These are phyloP conservation scores for Yamadazyma friedrichii DNA, from an alignment of 1,139 yeast species.

Conservation along the genomic window DNA sequence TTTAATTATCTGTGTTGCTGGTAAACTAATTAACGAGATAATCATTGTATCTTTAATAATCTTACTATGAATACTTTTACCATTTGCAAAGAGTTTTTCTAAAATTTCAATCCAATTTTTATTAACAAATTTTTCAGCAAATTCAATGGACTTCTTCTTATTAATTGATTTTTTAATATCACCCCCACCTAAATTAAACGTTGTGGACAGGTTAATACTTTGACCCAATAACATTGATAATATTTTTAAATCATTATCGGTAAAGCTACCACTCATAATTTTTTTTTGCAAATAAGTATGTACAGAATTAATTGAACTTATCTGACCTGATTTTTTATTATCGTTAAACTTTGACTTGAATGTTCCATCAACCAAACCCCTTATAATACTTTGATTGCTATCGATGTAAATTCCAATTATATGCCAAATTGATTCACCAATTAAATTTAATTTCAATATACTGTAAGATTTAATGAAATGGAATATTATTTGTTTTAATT, in stretches of 20 bases:
- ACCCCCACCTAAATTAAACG: constrained; percentile 9
- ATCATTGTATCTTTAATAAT: constrained; percentile 49
- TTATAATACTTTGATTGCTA: constrained; percentile 44
- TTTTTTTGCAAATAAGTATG: constrained; percentile 45
- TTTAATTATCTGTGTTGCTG: constrained; percentile 43
- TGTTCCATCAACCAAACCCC: constrained; percentile 56
- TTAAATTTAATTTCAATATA: constrained; percentile 51
- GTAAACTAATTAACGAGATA: constrained; percentile 50
- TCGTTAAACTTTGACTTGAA: constrained; percentile 48
- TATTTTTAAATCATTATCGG: constrained; percentile 39
- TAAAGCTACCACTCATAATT: constrained; percentile 46
- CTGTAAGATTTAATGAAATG: constrained; percentile 53
- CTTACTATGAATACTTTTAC: constrained; percentile 50
- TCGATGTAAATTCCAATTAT: constrained; percentile 53
- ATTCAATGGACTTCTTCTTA: constrained; percentile 25
- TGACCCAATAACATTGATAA: constrained; percentile 48
- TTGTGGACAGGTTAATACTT: constrained; percentile 18
- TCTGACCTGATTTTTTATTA: constrained; percentile 49
- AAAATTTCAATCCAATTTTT: constrained; percentile 56
- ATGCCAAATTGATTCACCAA: constrained; percentile 64
- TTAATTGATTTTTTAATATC: constrained; percentile 12
- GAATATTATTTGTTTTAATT: constrained; percentile 51
- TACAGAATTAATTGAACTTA: constrained; percentile 42
- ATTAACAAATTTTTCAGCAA: constrained; percentile 56
- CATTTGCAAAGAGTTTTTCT: constrained; percentile 57